A percentile compares a stretch with the other conserved stretches of the same genome.
These are phyloP conservation scores for Dichomitus squalens DNA, from an alignment of 1,284 basidiomycete genomes.

Conservation along the genomic window DNA sequence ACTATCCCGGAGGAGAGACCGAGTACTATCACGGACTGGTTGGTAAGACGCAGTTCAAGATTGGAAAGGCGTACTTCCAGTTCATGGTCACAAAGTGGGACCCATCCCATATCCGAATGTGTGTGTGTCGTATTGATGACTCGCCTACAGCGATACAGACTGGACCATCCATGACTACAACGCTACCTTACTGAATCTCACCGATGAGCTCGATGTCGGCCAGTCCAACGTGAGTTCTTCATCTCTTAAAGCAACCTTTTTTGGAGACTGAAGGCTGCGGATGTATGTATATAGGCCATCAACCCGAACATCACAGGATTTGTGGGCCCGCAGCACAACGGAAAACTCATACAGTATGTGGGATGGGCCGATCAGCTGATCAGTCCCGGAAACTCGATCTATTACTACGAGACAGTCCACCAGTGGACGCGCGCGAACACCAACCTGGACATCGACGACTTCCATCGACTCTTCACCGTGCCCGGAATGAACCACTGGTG, in stretches of 20 bases:
- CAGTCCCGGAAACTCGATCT: constrained; percentile 37
- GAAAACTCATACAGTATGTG: constrained; percentile 37
- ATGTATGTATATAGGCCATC: constrained; percentile 17
- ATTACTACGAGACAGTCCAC: constrained; percentile 38
- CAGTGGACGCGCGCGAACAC: constrained; percentile 28
- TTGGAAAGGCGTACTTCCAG: constrained; percentile 22
- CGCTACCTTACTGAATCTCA: constrained; percentile 17
- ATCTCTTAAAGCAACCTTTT: neutral
- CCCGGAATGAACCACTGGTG: constrained; percentile 46
- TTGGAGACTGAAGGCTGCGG: neutral
- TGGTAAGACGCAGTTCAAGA: constrained; percentile 17
- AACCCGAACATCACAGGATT: constrained; percentile 32
- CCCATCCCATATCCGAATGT: neutral
- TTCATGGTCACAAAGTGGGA: constrained; percentile 27
- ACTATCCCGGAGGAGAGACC: constrained; percentile 32
- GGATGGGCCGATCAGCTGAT: constrained; percentile 37
- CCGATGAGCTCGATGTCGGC: constrained; percentile 26
- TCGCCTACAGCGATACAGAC: constrained; percentile 21
- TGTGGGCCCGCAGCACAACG: constrained; percentile 29
- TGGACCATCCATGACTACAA: constrained; percentile 26
- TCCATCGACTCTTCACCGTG: constrained; percentile 44
- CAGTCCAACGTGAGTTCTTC: constrained; percentile 20
- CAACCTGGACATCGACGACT: constrained; percentile 32
- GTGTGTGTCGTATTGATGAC: neutral
- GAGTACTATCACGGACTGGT: constrained; percentile 34